Conservation (phyloP, 495 filamentous ascomycete species). For the Annulohypoxylon nitens region DNA sequence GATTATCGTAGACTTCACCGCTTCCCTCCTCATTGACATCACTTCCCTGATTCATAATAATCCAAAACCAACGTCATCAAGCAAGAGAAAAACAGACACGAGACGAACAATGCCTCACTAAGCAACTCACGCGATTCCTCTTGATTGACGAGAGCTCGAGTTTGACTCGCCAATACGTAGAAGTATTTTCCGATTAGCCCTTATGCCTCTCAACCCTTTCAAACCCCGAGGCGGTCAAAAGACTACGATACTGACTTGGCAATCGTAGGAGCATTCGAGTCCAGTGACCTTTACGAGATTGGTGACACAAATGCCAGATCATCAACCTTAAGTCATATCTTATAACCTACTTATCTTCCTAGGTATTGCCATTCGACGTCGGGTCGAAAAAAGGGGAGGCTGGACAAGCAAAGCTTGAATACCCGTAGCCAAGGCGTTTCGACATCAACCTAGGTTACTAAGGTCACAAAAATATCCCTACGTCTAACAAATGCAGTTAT, state of each 20-base stretch:
- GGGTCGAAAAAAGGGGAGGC: slow-evolving; percentile 27
- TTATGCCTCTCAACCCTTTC: slow-evolving; percentile 11
- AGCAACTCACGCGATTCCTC: slow-evolving; percentile 10
- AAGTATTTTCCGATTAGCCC: slow-evolving; percentile 32
- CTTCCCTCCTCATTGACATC: slow-evolving; percentile 15
- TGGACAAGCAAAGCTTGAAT: not conserved
- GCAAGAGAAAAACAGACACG: slow-evolving; percentile 7
- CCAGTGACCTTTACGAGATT: slow-evolving; percentile 8
- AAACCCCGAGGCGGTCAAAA: slow-evolving; percentile 15
- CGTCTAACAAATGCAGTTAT: not conserved
- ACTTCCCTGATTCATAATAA: slow-evolving; percentile 11
- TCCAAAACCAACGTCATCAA: slow-evolving; percentile 3
- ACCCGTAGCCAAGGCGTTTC: slow-evolving; percentile 30
- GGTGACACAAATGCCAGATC: slow-evolving; percentile 39
- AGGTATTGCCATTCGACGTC: not conserved
- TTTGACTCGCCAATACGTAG: slow-evolving; percentile 16
- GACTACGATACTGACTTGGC: not conserved
- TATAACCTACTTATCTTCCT: slow-evolving; percentile 7
- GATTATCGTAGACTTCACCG: slow-evolving; percentile 37
- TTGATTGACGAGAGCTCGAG: slow-evolving; percentile 4
- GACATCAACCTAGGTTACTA: slow-evolving; percentile 8
- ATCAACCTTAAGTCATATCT: slow-evolving; percentile 23
- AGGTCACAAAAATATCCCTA: not conserved
- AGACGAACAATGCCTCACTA: slow-evolving; percentile 22
- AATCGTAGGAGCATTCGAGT: not conserved